Evolutionary conservation across 495 filamentous ascomycete species (phyloP), one percentile per base, ranked within the genome.

Genomic region (Thermochaetoides thermophila): DNA sequence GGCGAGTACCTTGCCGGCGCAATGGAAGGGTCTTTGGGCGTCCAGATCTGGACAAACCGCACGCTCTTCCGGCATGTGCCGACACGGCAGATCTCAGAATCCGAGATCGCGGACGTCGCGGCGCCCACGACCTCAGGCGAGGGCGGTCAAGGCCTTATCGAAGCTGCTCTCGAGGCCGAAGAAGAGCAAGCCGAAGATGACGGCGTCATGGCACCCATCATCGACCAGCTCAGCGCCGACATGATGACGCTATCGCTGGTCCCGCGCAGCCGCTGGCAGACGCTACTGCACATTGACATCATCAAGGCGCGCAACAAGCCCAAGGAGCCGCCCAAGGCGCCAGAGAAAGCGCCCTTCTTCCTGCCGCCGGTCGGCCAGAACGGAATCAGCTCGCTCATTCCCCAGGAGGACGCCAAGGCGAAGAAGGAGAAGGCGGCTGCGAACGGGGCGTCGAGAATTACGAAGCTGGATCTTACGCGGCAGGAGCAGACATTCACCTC

Each of bases 341-440:
- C 91, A 3, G 80, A 93, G 49, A 94, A 89, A 48, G 85, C 89
- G 0, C 89, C 89, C 1, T 99, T 99, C 60, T 99, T 96, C 63
- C 64, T 99, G 10, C 82, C 85, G 8, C 78, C 82, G 1, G 56
- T 81, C 8, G 57, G 61, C 3, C n/a, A n/a, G n/a, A n/a, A n/a
- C n/a, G 62, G 58, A 1, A 23, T 21, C 2, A 27, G 18, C 7
- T 43, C 57, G 4, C 43, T 54, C 18, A 21, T 46, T 1, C 33
- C 53, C 27, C 31, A 24, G 20, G 42, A 50, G 3, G 29, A 39
- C 5, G 29, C 27, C 9, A 36, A 19, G 18, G 25, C 30, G 32
- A 27, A 27, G 29, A 33, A 37, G 5, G 39, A 35, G 3, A 36
- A 45, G 33, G 40, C 36, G 20, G 46, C n/a, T 5, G 44, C 40